These are phyloP conservation scores for Beauveria caledonica DNA, from an alignment of 2,329 filamentous ascomycete genomes.

Conservation along the genomic window DNA sequence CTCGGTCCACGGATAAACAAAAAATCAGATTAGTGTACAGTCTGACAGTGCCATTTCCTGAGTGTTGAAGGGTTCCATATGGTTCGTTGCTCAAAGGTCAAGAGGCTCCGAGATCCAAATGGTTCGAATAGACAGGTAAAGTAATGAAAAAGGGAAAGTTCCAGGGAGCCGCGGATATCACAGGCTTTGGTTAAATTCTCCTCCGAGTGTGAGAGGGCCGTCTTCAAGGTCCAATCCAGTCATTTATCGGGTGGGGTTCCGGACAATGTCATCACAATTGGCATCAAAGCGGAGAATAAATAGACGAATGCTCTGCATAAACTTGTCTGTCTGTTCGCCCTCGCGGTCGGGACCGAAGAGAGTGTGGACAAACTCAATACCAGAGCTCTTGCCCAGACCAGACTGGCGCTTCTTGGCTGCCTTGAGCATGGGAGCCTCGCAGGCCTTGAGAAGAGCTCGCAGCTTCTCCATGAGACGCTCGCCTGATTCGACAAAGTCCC, in stretches of 20 bases:
- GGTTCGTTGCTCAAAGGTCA: constrained; percentile 16
- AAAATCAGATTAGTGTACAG: constrained; percentile 23
- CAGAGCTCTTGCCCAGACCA: constrained; percentile 78
- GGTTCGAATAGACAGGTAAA: constrained; percentile 14
- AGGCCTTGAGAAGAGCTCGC: constrained; percentile 77
- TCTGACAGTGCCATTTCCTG: constrained; percentile 19
- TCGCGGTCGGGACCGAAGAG: constrained; percentile 90
- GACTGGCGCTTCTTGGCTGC: constrained; percentile 65
- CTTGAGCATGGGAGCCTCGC: constrained; percentile 92
- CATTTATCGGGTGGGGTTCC: constrained; percentile 46
- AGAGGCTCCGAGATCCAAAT: constrained; percentile 7
- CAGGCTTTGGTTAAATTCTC: constrained; percentile 5
- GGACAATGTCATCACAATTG: constrained; percentile 86
- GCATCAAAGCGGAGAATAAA: constrained; percentile 94
- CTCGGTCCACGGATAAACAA: constrained; percentile 17
- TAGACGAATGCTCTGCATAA: constrained; percentile 80
- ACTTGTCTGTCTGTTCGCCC: constrained; percentile 79
- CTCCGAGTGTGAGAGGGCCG: background rate
- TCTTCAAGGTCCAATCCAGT: background rate
- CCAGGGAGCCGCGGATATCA: constrained; percentile 5
- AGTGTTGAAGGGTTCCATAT: constrained; percentile 14
- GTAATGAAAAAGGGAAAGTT: constrained; percentile 12
- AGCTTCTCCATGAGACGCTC: constrained; percentile 81
- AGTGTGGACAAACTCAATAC: constrained; percentile 90
- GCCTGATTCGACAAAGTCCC: constrained; percentile 85